phyloP scores from a whole-genome alignment of 768 basidiomycete species.

The Russula emetica region DNA sequence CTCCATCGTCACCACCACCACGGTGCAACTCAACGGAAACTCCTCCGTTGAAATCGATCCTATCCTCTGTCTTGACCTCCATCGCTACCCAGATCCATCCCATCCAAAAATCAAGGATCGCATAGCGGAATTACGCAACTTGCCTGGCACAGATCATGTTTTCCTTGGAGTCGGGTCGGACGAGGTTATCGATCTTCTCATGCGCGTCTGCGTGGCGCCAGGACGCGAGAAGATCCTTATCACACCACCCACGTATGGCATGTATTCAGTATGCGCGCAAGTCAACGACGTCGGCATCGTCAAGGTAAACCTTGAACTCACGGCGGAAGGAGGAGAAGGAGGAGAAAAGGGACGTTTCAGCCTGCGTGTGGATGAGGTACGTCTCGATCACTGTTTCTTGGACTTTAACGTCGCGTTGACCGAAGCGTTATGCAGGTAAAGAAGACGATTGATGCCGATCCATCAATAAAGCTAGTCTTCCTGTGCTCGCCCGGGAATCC shows the following conservation, averaged over 20 bases:
- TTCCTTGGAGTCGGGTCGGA: conserved; percentile 97
- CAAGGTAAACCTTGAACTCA: conserved; percentile 65
- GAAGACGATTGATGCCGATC: conserved; percentile 59
- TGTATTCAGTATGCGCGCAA: conserved; percentile 93
- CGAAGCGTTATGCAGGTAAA: conserved; percentile 53
- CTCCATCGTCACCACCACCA: conserved; percentile 26
- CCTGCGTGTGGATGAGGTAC: conserved; percentile 66
- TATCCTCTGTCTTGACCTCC: conserved; percentile 52
- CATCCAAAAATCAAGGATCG: conserved; percentile 73
- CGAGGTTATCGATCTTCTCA: conserved; percentile 92
- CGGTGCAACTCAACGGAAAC: conserved; percentile 22
- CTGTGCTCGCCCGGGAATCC: conserved; percentile 98
- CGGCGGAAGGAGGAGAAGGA: conserved; percentile 59
- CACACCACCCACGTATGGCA: conserved; percentile 96
- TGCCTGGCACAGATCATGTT: conserved; percentile 58
- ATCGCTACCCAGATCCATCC: conserved; percentile 93
- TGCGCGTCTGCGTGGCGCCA: conserved; percentile 83
- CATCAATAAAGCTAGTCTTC: conserved; percentile 85
- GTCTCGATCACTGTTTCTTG: conserved; percentile 27
- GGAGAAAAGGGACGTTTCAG: conserved; percentile 72
- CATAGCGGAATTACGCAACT: conserved; percentile 66
- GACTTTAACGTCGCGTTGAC: not conserved
- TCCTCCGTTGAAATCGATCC: conserved; percentile 36
- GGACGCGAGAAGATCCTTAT: conserved; percentile 73
- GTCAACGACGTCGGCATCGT: conserved; percentile 88